Conservation (phyloP, 345 rosid species). For the Lagerstroemia speciosa region DNA sequence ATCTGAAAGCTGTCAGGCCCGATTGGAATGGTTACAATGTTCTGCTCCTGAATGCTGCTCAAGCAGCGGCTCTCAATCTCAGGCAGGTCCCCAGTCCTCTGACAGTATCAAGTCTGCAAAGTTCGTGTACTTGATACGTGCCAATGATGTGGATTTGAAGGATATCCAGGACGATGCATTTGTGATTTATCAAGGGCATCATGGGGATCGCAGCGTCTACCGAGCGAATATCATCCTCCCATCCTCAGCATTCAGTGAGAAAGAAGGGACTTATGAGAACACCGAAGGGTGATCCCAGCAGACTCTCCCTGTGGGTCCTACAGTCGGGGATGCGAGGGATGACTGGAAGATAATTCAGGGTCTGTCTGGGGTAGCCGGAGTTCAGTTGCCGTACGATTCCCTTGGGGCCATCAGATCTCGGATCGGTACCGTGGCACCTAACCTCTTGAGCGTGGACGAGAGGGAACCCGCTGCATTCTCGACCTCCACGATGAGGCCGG, state of each 20-base stretch:
- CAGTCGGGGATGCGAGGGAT: conserved; percentile 94
- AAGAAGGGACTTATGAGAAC: conserved; percentile 89
- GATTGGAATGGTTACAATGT: conserved; percentile 96
- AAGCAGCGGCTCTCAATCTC: conserved; percentile 98
- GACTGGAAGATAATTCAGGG: conserved; percentile 97
- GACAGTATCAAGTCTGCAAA: conserved; percentile 67
- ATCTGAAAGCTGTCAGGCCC: conserved; percentile 58
- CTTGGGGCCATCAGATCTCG: conserved; percentile 57
- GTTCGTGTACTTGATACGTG: conserved; percentile 90
- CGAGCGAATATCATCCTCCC: conserved; percentile 93
- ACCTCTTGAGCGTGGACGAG: conserved; percentile 62
- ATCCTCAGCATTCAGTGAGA: conserved; percentile 84
- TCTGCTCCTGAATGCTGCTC: conserved; percentile 84
- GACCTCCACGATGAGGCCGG: conserved; percentile 54
- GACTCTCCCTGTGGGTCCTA: conserved; percentile 93
- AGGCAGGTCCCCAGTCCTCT: conserved; percentile 69
- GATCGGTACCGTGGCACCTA: conserved; percentile 79
- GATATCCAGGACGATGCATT: conserved; percentile 83
- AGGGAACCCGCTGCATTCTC: conserved; percentile 68
- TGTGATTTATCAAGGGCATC: conserved; percentile 95
- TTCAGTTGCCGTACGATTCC: conserved; percentile 65
- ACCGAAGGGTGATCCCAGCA: conserved; percentile 87
- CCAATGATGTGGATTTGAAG: conserved; percentile 77
- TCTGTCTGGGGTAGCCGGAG: conserved; percentile 78
- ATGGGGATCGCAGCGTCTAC: conserved; percentile 77